Percentiles rank a stretch among this genome's conserved stretches.
Conservation (phyloP, 1,139 yeast genomes). For the Blastobotrys proliferans region DNA sequence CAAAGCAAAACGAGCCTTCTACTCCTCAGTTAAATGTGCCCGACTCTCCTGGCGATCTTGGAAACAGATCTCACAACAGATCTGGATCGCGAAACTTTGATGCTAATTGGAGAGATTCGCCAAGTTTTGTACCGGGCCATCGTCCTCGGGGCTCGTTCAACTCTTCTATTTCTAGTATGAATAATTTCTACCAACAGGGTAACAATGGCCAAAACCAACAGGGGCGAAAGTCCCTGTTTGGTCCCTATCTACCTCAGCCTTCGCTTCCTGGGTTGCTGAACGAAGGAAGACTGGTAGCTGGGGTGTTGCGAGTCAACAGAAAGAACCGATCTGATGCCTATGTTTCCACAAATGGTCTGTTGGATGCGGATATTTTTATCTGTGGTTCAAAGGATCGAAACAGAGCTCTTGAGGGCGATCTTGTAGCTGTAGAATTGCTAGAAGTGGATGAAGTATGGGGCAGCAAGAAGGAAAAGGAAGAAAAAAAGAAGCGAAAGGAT, state of each 20-base stretch:
- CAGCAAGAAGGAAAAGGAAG: slow-evolving; percentile 93
- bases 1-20: slow-evolving; percentile 27
- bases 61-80: slow-evolving; percentile 38
- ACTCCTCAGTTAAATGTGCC: background rate
- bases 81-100: slow-evolving; percentile 53
- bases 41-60: no score
- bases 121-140: slow-evolving; percentile 72
- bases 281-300: slow-evolving; percentile 90
- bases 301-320: slow-evolving; percentile 87
- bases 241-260: slow-evolving; percentile 93
- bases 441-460: slow-evolving; percentile 98
- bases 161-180: slow-evolving; percentile 54
- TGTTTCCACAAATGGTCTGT: slow-evolving; percentile 89
- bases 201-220: slow-evolving; percentile 26
- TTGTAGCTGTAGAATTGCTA: slow-evolving; percentile 89
- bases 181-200: slow-evolving; percentile 27
- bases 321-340: slow-evolving; percentile 97
- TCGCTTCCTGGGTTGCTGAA: slow-evolving; percentile 82
- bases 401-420: slow-evolving; percentile 93
- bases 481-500: slow-evolving; percentile 91
- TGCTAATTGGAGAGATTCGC: slow-evolving; percentile 38
- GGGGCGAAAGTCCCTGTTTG: slow-evolving; percentile 79
- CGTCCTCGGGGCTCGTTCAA: slow-evolving; percentile 68
- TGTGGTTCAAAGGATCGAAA: slow-evolving; percentile 99
- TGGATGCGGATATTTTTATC: slow-evolving; percentile 94